A percentile compares a stretch with the other conserved stretches of the same genome.
These are phyloP conservation scores for Gossypium gossypioides DNA, from an alignment of 441 rosid genomes.

Conservation along the genomic window DNA sequence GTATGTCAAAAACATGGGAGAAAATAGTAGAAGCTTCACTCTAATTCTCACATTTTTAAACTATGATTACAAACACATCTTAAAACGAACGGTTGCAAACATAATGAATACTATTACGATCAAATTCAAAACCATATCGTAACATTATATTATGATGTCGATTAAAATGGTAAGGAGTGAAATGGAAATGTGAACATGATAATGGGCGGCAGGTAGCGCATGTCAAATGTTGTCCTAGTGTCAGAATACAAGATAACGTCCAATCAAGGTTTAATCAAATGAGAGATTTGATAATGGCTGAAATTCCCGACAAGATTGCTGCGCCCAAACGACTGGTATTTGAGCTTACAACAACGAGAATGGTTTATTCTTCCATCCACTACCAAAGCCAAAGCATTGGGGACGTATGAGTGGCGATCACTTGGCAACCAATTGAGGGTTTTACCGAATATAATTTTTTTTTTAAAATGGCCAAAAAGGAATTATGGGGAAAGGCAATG, in stretches of 20 bases:
- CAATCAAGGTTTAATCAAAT: not conserved
- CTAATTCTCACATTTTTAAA: no score
- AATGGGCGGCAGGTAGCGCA: not conserved
- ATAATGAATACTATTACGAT: no score
- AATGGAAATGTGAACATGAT: not conserved
- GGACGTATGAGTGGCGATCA: not conserved
- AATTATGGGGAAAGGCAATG: not conserved
- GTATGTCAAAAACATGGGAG: no score
- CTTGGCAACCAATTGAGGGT: not conserved
- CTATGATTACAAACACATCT: no score
- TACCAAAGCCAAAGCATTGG: not conserved
- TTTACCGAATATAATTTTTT: not conserved
- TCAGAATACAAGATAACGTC: not conserved
- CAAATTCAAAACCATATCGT: no score
- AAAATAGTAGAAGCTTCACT: no score
- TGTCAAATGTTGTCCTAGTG: not conserved
- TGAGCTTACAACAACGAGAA: not conserved
- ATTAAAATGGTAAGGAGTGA: not conserved
- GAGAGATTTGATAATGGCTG: not conserved
- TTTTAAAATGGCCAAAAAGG: not conserved
- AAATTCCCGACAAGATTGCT: not conserved
- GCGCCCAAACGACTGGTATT: not conserved
- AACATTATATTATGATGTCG: no score
- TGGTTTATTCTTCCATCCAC: not conserved
- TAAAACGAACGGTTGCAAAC: no score